Conservation (phyloP, 169 alveolate genomes). For the Plasmodium knowlesi region DNA sequence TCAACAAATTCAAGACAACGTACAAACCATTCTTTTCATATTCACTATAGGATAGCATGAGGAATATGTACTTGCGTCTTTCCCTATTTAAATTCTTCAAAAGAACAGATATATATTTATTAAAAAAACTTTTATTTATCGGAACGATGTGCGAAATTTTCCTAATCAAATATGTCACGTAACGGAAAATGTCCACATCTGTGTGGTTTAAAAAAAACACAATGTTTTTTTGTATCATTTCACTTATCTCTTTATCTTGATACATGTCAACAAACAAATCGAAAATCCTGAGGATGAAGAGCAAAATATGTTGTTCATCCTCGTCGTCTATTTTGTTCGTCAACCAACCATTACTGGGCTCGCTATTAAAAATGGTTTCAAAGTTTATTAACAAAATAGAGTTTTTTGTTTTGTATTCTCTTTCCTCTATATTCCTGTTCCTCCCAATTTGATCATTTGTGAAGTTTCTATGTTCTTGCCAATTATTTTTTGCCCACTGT, state of each 20-base stretch:
- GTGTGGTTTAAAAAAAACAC: constrained; percentile 58
- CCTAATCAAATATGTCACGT: constrained; percentile 45
- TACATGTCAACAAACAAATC: constrained; percentile 33
- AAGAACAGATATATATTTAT: constrained; percentile 59
- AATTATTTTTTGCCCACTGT: not conserved
- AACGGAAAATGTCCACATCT: constrained; percentile 30
- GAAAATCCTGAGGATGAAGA: constrained; percentile 31
- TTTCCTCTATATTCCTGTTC: not conserved
- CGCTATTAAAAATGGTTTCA: constrained; percentile 63
- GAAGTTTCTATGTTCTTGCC: not conserved
- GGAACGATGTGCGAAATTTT: constrained; percentile 48
- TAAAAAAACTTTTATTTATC: constrained; percentile 43
- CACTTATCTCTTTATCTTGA: constrained; percentile 46
- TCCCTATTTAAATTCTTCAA: constrained; percentile 66
- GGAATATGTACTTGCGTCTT: constrained; percentile 22
- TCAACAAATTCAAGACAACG: constrained; percentile 22
- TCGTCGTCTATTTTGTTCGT: constrained; percentile 63
- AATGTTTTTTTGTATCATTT: constrained; percentile 32
- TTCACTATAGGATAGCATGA: constrained; percentile 44
- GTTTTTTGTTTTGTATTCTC: not conserved
- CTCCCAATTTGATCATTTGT: not conserved
- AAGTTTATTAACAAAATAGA: constrained; percentile 29
- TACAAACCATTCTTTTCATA: constrained; percentile 38
- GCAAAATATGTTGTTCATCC: constrained; percentile 34
- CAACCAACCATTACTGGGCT: constrained; percentile 43